Conservation (phyloP, 2,329 filamentous ascomycete genomes). For the Cryphonectria parasitica region DNA sequence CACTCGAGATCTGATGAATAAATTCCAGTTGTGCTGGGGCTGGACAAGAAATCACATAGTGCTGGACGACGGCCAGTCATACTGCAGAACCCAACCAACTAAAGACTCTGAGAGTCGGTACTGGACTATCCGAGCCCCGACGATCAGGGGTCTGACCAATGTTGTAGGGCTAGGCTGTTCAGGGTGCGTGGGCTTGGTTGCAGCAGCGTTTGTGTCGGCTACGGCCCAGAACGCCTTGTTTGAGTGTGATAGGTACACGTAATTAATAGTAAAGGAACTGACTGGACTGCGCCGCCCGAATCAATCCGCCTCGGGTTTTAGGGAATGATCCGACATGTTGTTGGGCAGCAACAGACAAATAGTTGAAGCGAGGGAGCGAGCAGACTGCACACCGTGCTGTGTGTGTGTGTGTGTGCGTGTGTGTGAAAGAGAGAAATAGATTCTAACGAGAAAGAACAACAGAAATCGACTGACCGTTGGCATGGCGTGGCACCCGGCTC, state of each 20-base stretch:
- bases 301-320: slow-evolving; percentile 13
- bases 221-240: background rate
- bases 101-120: background rate
- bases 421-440: background rate
- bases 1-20: background rate
- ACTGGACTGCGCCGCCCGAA: background rate
- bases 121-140: background rate
- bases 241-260: background rate
- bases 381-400: background rate
- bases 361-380: background rate
- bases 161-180: background rate
- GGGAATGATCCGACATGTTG: background rate
- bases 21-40: background rate
- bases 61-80: background rate
- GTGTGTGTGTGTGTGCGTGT: too few species aligned
- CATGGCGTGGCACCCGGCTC: slow-evolving; percentile 29
- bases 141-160: background rate
- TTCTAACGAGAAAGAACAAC: background rate
- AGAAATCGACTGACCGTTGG: slow-evolving; percentile 22
- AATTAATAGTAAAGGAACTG: background rate
- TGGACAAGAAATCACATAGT: too few species aligned
- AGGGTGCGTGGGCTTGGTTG: background rate
- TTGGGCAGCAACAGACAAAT: background rate
- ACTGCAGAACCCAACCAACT: background rate
- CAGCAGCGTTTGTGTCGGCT: background rate